Conservation (phyloP, 495 filamentous ascomycete genomes). For the Collariella sp. region DNA sequence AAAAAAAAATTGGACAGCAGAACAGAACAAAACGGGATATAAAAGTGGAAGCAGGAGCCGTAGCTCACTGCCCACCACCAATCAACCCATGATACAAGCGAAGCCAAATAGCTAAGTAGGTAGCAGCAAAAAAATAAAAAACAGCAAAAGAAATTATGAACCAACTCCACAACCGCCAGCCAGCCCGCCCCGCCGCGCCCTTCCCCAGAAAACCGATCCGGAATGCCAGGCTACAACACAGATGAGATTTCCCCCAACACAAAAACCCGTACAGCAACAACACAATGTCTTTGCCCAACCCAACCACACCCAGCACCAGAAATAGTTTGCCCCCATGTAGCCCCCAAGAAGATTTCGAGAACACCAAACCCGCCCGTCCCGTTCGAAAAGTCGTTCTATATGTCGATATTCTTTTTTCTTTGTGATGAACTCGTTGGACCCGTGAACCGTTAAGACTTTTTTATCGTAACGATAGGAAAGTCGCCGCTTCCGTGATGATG, state of each 20-base stretch:
- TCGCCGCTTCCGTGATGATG: slow-evolving; percentile 30
- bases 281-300: slow-evolving; percentile 25
- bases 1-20: slow-evolving; percentile 13
- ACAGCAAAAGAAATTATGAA: slow-evolving; percentile 7
- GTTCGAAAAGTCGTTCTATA: slow-evolving; percentile 30
- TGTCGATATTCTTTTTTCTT: slow-evolving; percentile 28
- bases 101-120: slow-evolving; percentile 8
- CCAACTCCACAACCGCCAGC: slow-evolving; percentile 24
- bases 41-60: slow-evolving; percentile 9
- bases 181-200: too few species aligned
- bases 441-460: slow-evolving; percentile 32
- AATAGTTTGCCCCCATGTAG: slow-evolving; percentile 23
- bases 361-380: slow-evolving; percentile 16
- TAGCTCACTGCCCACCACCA: slow-evolving; percentile 15
- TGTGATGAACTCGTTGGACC: slow-evolving; percentile 32
- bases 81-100: slow-evolving; percentile 24
- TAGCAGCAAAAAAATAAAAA: slow-evolving; percentile 11
- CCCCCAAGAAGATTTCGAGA: slow-evolving; percentile 21
- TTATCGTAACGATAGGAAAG: slow-evolving; percentile 27
- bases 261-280: slow-evolving; percentile 22
- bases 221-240: slow-evolving; percentile 12
- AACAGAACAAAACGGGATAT: slow-evolving; percentile 15
- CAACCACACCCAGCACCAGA: slow-evolving; percentile 16
- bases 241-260: slow-evolving; percentile 19
- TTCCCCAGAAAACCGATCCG: slow-evolving; percentile 6